Conservation (phyloP, 495 filamentous ascomycete species). For the Tuber calosporum region DNA sequence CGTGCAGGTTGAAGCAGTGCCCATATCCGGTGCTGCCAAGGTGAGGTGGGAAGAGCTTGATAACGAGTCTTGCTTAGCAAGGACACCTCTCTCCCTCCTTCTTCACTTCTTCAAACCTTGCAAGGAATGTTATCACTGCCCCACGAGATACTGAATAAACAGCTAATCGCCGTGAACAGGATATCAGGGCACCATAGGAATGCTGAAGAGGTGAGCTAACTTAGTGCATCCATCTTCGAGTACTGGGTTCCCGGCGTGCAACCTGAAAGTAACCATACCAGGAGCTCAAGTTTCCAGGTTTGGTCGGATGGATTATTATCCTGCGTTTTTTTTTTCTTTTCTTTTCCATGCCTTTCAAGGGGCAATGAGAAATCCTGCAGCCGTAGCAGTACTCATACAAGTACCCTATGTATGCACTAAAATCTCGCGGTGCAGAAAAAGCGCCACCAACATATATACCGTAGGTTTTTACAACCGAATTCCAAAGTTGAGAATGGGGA, state of each 20-base stretch:
- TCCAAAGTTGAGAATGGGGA: constrained; percentile 1
- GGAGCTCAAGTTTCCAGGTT: not conserved
- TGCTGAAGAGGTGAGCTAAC: not conserved
- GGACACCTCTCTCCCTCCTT: not conserved
- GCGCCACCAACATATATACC: not conserved
- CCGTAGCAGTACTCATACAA: not conserved
- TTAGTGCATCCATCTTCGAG: not conserved
- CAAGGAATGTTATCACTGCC: not conserved
- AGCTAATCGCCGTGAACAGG: not conserved
- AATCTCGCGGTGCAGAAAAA: constrained; percentile 1
- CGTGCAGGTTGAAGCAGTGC: constrained; percentile 22
- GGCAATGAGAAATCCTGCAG: not conserved
- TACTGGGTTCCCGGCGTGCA: not conserved
- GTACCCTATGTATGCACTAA: constrained; percentile 1
- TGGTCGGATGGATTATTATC: not conserved
- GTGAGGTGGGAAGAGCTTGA: not conserved
- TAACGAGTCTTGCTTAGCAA: not conserved
- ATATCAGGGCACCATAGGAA: not conserved
- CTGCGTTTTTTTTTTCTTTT: not conserved
- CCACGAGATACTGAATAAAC: not conserved
- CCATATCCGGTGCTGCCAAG: not conserved
- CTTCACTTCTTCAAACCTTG: not conserved
- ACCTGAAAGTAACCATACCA: not conserved
- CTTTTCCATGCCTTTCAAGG: too few relatives aligned
- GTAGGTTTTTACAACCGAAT: not conserved